Evolutionary conservation across 192 early-diverging fungal genomes (phyloP).

Genomic region (Dissophora globulifera): DNA sequence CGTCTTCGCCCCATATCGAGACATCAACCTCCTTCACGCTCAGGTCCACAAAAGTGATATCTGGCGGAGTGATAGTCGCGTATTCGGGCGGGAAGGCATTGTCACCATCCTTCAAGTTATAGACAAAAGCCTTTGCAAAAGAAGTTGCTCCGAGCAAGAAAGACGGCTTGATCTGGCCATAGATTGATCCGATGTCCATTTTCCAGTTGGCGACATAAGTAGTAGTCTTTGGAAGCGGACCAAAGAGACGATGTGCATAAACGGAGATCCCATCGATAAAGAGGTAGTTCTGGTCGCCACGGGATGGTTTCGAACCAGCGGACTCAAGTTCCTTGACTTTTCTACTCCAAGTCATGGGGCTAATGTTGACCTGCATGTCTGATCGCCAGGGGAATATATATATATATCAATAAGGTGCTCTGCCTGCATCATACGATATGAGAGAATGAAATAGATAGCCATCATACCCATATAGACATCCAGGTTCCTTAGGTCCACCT

Average conservation of each 20-base stretch:
- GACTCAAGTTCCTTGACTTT: conserved; percentile 10
- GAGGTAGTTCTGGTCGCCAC: conserved; percentile 59
- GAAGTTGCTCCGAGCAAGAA: conserved; percentile 64
- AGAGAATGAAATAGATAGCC: too few species aligned
- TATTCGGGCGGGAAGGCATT: conserved; percentile 67
- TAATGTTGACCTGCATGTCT: conserved; percentile 70
- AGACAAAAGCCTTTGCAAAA: conserved; percentile 68
- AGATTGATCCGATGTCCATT: conserved; percentile 67
- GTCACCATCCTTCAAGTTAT: conserved; percentile 75
- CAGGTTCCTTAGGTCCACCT: conserved; percentile 70
- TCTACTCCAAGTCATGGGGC: conserved; percentile 65
- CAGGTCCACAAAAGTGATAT: conserved; percentile 71
- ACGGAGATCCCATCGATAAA: conserved; percentile 65
- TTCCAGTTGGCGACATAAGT: conserved; percentile 80
- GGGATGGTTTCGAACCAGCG: conserved; percentile 36
- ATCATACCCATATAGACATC: conserved; percentile 71
- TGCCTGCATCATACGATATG: too few species aligned
- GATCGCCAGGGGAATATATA: not conserved
- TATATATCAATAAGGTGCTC: too few species aligned
- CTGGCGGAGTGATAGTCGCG: conserved; percentile 55
- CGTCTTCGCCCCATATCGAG: conserved; percentile 65
- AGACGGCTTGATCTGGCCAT: conserved; percentile 71
- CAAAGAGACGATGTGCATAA: conserved; percentile 75
- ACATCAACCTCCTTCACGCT: conserved; percentile 66
- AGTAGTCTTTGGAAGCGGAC: conserved; percentile 69